phyloP scores from a whole-genome alignment of 208 protist species.

The Wallacemonas sp. region DNA sequence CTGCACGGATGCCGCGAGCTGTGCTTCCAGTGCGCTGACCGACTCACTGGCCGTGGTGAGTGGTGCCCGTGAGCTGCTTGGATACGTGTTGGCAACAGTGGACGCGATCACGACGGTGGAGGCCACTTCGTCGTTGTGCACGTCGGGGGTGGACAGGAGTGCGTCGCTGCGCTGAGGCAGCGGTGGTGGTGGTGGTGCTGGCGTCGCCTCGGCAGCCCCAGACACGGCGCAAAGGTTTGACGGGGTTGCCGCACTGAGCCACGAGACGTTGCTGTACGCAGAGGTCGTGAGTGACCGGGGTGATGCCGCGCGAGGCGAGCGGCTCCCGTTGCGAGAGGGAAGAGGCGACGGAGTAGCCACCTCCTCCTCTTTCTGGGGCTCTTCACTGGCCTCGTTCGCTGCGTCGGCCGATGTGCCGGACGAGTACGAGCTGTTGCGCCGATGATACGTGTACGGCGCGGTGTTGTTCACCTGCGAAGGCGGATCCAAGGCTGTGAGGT shows the following conservation, averaged over 20 bases:
- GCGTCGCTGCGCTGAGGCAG: background rate
- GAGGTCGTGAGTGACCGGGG: background rate
- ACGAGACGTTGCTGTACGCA: constrained; percentile 4
- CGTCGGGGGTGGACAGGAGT: background rate
- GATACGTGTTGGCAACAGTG: no score
- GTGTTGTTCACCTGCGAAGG: constrained; percentile 5
- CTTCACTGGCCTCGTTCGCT: background rate
- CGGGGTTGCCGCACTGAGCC: background rate
- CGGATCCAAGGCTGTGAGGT: constrained; percentile 3
- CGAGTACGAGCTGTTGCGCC: constrained; percentile 15
- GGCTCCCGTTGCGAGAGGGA: no score
- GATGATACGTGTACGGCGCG: constrained; percentile 14
- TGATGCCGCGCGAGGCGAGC: no score
- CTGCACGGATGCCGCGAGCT: constrained; percentile 36
- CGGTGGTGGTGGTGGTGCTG: background rate
- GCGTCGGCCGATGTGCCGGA: constrained; percentile 12
- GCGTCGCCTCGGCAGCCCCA: background rate
- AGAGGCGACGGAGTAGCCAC: no score
- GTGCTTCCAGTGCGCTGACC: constrained; percentile 41
- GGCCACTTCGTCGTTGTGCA: background rate
- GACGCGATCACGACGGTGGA: no score
- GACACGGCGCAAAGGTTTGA: no score
- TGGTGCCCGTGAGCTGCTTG: background rate
- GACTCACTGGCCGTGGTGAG: constrained; percentile 29
- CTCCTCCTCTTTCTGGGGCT: background rate